Conservation (phyloP, 2,329 filamentous ascomycete genomes). For the Lachnum nothofagi region DNA sequence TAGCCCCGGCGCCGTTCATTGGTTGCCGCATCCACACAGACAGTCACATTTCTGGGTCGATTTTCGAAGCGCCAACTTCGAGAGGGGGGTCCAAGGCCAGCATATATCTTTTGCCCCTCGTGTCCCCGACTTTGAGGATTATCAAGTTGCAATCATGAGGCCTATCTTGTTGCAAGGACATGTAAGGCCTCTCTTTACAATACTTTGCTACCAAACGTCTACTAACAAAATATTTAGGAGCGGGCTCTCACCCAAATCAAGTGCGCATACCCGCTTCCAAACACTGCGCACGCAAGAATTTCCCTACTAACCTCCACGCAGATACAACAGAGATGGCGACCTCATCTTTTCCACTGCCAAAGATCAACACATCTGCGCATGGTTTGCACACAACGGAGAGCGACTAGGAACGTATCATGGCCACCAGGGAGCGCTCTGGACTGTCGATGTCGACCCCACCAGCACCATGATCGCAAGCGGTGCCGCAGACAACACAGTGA, state of each 20-base stretch:
- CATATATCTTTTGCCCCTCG: too few relatives aligned
- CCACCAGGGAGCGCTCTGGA: conserved; percentile 98
- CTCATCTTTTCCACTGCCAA: conserved; percentile 93
- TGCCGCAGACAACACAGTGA: conserved; percentile 96
- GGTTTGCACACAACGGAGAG: conserved; percentile 97
- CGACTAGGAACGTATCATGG: conserved; percentile 93
- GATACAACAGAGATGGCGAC: conserved; percentile 92
- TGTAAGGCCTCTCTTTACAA: conserved; percentile 43
- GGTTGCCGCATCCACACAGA: conserved; percentile 3
- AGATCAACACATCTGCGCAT: conserved; percentile 94
- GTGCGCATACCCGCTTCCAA: conserved; percentile 41
- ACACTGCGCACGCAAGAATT: conserved; percentile 2
- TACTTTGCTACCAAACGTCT: background rate
- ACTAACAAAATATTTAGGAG: conserved; percentile 50
- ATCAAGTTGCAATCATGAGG: conserved; percentile 65
- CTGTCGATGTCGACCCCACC: conserved; percentile 91
- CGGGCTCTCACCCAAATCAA: conserved; percentile 92
- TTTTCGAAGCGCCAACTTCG: conserved; percentile 8
- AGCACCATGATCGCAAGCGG: conserved; percentile 88
- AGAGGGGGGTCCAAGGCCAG: too few relatives aligned
- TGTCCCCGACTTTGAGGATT: too few relatives aligned
- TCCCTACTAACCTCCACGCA: conserved; percentile 34
- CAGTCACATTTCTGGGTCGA: too few relatives aligned
- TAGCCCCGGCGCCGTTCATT: conserved; percentile 3
- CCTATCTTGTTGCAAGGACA: conserved; percentile 94